Conservation (phyloP, 257 asterid genomes). For the Petunia axillaris region DNA sequence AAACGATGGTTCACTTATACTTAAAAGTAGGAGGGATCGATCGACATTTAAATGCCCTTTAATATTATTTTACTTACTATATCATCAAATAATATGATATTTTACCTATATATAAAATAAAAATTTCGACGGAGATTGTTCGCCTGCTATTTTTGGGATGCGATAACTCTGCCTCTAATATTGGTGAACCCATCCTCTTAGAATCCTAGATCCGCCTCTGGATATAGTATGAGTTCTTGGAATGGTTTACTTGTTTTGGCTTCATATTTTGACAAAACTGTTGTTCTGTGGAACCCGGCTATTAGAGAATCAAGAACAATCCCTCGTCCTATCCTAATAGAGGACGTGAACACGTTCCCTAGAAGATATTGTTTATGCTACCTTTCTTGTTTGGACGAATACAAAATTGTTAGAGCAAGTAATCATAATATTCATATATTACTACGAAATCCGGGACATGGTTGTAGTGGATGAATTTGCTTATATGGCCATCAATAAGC, state of each 20-base stretch:
- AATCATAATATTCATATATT: not conserved
- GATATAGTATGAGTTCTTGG: not conserved
- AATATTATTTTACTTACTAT: too few relatives aligned
- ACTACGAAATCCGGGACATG: not conserved
- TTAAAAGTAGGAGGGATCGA: too few relatives aligned
- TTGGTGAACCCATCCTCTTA: too few relatives aligned
- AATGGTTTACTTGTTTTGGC: not conserved
- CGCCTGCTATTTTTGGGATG: too few relatives aligned
- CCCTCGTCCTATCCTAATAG: not conserved
- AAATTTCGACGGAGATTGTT: too few relatives aligned
- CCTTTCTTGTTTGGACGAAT: not conserved
- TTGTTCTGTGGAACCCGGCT: not conserved
- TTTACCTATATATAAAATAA: too few relatives aligned
- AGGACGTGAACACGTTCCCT: too few relatives aligned
- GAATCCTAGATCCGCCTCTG: too few relatives aligned
- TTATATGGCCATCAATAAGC: not conserved
- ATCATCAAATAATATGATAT: too few relatives aligned
- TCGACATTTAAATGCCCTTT: too few relatives aligned
- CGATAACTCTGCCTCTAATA: too few relatives aligned
- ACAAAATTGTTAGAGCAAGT: not conserved
- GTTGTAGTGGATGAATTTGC: not conserved
- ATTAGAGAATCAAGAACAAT: not conserved
- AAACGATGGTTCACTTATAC: too few relatives aligned
- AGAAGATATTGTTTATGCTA: not conserved
- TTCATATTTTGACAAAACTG: not conserved